Conservation (phyloP, 2,329 filamentous ascomycete species). For the Aspergillus novoparasiticus region DNA sequence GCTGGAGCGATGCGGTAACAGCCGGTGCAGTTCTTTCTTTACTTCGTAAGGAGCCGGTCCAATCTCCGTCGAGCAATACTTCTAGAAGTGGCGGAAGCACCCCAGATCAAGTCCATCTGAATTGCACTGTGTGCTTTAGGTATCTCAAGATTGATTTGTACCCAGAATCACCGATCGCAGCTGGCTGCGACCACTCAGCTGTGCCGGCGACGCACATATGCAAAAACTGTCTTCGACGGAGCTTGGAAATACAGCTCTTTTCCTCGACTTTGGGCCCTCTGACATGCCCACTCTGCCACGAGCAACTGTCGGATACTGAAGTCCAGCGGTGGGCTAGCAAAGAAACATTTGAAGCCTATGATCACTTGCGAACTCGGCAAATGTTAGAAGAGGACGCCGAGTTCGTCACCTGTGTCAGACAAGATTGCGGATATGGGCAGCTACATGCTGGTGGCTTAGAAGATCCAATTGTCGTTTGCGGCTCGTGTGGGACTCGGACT, state of each 20-base stretch:
- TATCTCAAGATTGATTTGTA: slow-evolving; percentile 8
- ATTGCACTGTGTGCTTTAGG: slow-evolving; percentile 19
- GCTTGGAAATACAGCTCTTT: slow-evolving; percentile 19
- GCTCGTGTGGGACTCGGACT: slow-evolving; percentile 19
- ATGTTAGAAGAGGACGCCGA: slow-evolving; percentile 20
- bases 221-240: slow-evolving; percentile 17
- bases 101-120: not conserved
- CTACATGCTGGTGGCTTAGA: slow-evolving; percentile 20
- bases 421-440: slow-evolving; percentile 21
- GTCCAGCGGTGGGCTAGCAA: slow-evolving; percentile 20
- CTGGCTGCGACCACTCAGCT: slow-evolving; percentile 18
- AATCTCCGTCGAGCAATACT: not conserved
- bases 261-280: slow-evolving; percentile 5
- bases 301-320: slow-evolving; percentile 17
- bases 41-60: slow-evolving; percentile 18
- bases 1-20: slow-evolving; percentile 22
- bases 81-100: not conserved
- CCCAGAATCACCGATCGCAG: slow-evolving; percentile 17
- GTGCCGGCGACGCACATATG: slow-evolving; percentile 17
- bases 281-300: slow-evolving; percentile 20
- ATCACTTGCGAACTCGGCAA: slow-evolving; percentile 16
- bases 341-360: slow-evolving; percentile 18
- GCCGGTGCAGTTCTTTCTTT: slow-evolving; percentile 21
- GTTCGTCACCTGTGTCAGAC: slow-evolving; percentile 19
- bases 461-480: slow-evolving; percentile 20